These are phyloP conservation scores for Allantophomopsis cytisporea DNA, from an alignment of 2,329 filamentous ascomycete species.

Conservation along the genomic window DNA sequence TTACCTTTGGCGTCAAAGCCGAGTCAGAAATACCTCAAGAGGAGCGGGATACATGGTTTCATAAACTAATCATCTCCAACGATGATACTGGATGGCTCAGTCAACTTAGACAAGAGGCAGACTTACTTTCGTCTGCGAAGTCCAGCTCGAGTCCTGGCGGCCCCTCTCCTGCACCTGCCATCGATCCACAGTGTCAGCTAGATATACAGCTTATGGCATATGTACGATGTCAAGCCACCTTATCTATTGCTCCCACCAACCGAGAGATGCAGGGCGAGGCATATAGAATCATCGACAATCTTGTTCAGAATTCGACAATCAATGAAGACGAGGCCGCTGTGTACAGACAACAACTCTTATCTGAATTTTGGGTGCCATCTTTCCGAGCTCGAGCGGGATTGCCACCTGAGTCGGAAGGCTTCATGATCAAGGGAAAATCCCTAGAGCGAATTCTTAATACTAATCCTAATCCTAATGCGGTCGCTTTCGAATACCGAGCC, in stretches of 20 bases:
- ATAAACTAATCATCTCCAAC: conserved; percentile 40
- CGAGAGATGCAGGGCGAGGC: conserved; percentile 45
- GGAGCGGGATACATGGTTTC: conserved; percentile 30
- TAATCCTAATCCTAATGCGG: too few species aligned
- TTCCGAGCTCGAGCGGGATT: conserved; percentile 44
- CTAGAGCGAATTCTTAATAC: background rate
- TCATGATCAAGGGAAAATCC: conserved; percentile 1
- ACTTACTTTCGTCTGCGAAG: background rate
- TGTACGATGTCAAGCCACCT: conserved; percentile 11
- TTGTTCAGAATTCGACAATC: conserved; percentile 30
- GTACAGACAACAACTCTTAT: conserved; percentile 33
- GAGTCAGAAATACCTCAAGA: too few species aligned
- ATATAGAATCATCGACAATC: conserved; percentile 40
- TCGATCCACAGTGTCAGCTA: background rate
- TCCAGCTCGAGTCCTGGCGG: background rate
- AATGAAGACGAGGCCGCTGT: conserved; percentile 18
- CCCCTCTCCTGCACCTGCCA: background rate
- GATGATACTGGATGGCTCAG: conserved; percentile 13
- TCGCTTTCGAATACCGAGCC: conserved; percentile 23
- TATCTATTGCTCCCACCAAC: conserved; percentile 46
- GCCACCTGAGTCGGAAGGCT: conserved; percentile 41
- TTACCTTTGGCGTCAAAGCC: too few species aligned
- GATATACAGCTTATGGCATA: conserved; percentile 8
- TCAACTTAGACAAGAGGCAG: background rate
- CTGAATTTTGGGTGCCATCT: conserved; percentile 37